Percentiles rank a stretch among this genome's conserved stretches.
Conservation (phyloP, 306 rosid species). For the Echinosophora koreensis region DNA sequence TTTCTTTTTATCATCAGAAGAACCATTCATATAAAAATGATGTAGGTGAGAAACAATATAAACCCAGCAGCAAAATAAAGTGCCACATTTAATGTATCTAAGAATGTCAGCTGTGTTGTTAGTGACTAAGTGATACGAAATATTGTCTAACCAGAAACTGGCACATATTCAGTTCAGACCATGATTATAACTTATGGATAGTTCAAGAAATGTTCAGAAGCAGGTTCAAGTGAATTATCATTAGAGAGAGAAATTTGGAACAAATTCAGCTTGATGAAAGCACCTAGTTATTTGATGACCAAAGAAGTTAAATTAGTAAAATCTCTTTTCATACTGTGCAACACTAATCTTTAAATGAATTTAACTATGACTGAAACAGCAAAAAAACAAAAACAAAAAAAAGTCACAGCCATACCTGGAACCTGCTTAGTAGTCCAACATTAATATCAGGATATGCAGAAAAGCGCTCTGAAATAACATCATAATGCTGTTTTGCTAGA, state of each 20-base stretch:
- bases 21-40: slow-evolving; percentile 11
- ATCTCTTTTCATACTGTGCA: neutral
- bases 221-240: slow-evolving; percentile 9
- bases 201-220: slow-evolving; percentile 28
- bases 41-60: slow-evolving; percentile 8
- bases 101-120: neutral
- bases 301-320: slow-evolving; percentile 22
- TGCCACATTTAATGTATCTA: no score
- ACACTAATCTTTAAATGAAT: slow-evolving; percentile 17
- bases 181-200: slow-evolving; percentile 15
- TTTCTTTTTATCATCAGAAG: no score
- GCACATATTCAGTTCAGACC: slow-evolving; percentile 3
- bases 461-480: slow-evolving; percentile 85
- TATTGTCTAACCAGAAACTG: slow-evolving; percentile 20
- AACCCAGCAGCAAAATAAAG: slow-evolving; percentile 1
- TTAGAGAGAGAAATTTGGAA: slow-evolving; percentile 6
- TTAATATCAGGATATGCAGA: slow-evolving; percentile 68
- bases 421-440: slow-evolving; percentile 90
- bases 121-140: neutral
- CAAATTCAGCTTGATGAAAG: slow-evolving; percentile 21
- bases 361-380: slow-evolving; percentile 34
- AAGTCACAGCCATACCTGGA: slow-evolving; percentile 77
- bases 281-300: neutral
- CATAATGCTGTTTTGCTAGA: slow-evolving; percentile 93
- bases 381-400: neutral